Evolutionary conservation across 2,329 filamentous ascomycete species (phyloP).

Genomic region (Cladosporium austrohemisphaericum): DNA sequence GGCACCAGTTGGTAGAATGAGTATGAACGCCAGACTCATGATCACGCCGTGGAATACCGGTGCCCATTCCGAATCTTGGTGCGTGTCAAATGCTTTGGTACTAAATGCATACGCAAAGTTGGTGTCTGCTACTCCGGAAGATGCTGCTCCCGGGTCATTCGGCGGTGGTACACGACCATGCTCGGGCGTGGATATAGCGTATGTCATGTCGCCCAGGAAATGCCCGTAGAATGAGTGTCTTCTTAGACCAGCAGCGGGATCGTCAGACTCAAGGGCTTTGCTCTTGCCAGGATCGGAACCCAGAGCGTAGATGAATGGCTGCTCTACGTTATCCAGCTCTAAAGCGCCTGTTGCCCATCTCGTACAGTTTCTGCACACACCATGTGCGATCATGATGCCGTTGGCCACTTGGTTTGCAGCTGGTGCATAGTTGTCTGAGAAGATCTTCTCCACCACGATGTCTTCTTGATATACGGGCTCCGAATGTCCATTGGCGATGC

Average conservation of each 20-base stretch:
- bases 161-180: slow-evolving; percentile 11
- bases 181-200: slow-evolving; percentile 27
- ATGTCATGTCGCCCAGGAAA: slow-evolving; percentile 39
- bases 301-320: slow-evolving; percentile 41
- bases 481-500: slow-evolving; percentile 31
- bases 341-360: slow-evolving; percentile 26
- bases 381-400: slow-evolving; percentile 23
- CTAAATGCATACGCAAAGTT: slow-evolving; percentile 22
- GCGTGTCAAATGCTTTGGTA: slow-evolving; percentile 18
- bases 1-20: slow-evolving; percentile 35
- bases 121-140: slow-evolving; percentile 23
- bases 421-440: slow-evolving; percentile 18
- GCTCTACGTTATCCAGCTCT: slow-evolving; percentile 24
- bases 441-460: slow-evolving; percentile 25
- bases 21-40: slow-evolving; percentile 34
- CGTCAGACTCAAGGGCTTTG: slow-evolving; percentile 25
- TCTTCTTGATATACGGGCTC: slow-evolving; percentile 34
- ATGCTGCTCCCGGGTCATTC: slow-evolving; percentile 28
- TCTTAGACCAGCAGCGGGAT: slow-evolving; percentile 30
- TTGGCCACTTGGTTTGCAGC: slow-evolving; percentile 16
- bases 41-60: slow-evolving; percentile 29
- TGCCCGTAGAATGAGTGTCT: slow-evolving; percentile 36
- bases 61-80: slow-evolving; percentile 26
- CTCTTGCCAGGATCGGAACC: slow-evolving; percentile 28
- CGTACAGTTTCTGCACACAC: slow-evolving; percentile 36